phyloP scores from a whole-genome alignment of 768 basidiomycete genomes.

The Leccinum subtestaceum region DNA sequence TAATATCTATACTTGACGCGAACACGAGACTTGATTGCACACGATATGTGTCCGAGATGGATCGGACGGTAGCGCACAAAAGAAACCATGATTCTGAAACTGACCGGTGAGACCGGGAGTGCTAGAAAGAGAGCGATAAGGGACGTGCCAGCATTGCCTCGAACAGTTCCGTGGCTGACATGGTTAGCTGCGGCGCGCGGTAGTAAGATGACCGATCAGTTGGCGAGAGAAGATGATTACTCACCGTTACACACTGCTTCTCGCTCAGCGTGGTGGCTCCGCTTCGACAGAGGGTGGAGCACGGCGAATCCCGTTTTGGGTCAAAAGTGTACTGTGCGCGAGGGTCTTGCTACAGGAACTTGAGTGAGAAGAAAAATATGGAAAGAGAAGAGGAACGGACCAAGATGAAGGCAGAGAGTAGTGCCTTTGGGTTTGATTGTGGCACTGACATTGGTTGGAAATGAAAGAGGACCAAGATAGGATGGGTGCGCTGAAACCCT shows the following conservation, averaged over 20 bases:
- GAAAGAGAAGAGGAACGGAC: slow-evolving; percentile 36
- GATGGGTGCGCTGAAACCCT: not conserved
- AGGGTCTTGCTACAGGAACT: slow-evolving; percentile 26
- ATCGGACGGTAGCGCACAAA: slow-evolving; percentile 58
- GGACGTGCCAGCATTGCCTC: slow-evolving; percentile 65
- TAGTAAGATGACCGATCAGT: slow-evolving; percentile 12
- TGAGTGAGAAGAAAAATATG: slow-evolving; percentile 2
- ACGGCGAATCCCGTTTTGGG: slow-evolving; percentile 52
- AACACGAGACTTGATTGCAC: slow-evolving; percentile 60
- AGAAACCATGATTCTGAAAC: slow-evolving; percentile 45
- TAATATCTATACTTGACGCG: slow-evolving; percentile 20
- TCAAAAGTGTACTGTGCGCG: slow-evolving; percentile 59
- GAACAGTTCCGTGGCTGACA: slow-evolving; percentile 62
- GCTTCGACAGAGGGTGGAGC: slow-evolving; percentile 59
- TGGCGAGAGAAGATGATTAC: slow-evolving; percentile 19
- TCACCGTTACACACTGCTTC: slow-evolving; percentile 55
- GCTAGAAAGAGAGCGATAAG: slow-evolving; percentile 1
- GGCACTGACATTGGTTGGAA: slow-evolving; percentile 18
- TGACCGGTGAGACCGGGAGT: slow-evolving; percentile 6
- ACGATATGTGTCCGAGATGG: slow-evolving; percentile 65
- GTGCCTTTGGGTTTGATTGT: slow-evolving; percentile 27
- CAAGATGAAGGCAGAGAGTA: slow-evolving; percentile 41
- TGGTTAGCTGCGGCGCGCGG: slow-evolving; percentile 45
- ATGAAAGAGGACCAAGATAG: slow-evolving; percentile 13
- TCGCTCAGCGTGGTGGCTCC: slow-evolving; percentile 26